Base-by-base conservation (phyloP, 148 eudicot species). In the Simmondsia chinensis region DNA sequence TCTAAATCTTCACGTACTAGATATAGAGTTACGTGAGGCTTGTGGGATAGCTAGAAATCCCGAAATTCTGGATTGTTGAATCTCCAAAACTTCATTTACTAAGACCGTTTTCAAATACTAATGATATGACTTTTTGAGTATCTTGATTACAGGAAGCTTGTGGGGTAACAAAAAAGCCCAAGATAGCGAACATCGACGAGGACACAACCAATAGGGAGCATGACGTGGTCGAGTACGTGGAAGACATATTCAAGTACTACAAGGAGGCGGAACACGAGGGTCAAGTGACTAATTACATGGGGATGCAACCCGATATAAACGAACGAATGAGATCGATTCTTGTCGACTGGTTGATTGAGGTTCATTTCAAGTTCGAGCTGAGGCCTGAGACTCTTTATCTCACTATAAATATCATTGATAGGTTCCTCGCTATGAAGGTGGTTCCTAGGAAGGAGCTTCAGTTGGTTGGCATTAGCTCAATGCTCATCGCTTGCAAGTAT, bases 401-500 rank as follows among this genome's bases (percentile, higher is more conserved):
- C 1, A 72, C 77, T 5, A 40, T 76, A 16, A 76, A 72, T 60
- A 64, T 76, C 38, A 44, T 72, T 2, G 77, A 75, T 34, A 55
- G 76, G 0, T 76, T 59, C 49, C 63, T 71, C 10, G 52, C 77
- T 2, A 24, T 53, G 20, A 64, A 53, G 61, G 26, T 38, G 2
- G 69, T 69, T 0, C 53, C 66, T 14, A 64, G 83, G 43, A 76
- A 58, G 56, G 83, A 76, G 32, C 61, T 76, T 45, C 75, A 76
- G 43, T 51, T 72, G 26, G 75, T 76, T 8, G 78, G 78, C 20
- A 68, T 76, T 33, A 52, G 64, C 20, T 52, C 74, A 11, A 67
- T 76, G 78, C 74, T 76, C 3, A 56, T 63, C 5, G 74, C 77
- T 27, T 66, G 69, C 64, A 76, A 76, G 33, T 76, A 76, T 50